Base-by-base conservation (phyloP, 1,139 yeast species). In the Insectozyma bohioensis region DNA sequence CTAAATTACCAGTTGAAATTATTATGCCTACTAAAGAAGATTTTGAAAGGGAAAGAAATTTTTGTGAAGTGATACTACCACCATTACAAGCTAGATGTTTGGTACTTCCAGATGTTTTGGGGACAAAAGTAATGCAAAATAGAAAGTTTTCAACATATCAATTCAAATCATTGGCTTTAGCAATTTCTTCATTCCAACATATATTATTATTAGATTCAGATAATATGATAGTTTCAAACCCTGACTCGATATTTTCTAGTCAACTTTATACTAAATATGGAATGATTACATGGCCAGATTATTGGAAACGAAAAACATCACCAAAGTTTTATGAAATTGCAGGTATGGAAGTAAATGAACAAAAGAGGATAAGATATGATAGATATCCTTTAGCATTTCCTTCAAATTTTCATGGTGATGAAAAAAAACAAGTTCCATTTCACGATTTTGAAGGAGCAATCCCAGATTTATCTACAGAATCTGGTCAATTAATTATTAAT, bases 241-340 rank as follows among this genome's bases (percentile, higher is more conserved):
- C 74, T 0, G 71, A 63, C 27, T 37, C 42, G 4, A 40, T 82
- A 2, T 78, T 85, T 47, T 63, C 64, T 6, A 64, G 74, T 34
- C 73, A 72, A 23, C 75, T 85, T 5, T 85, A 70, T 55, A 55
- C 56, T 24, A 49, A 67, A 13, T 57, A 67, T 31, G 90, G 92
- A 1, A 67, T 82, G 59, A 72, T 85, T 4, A 61, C 82, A 18
- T 85, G 94, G 90, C 92, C 94, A 4, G 95, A 85, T 56, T 85
- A 77, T 52, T 85, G 95, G 95, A 69, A 73, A 46, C 67, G 94
- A 45, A 74, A 86, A 1, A 79, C 84, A 1, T 72, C 82, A 5
- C 95, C 94, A 4, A 58, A 58, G 22, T 85, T 67, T 51, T 85
- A 81, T 54, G 75, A 78, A 9, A 72, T 85, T 39, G 85, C 87